Base-by-base conservation (phyloP, 129 eudicot genomes). In the Centaurea solstitialis region DNA sequence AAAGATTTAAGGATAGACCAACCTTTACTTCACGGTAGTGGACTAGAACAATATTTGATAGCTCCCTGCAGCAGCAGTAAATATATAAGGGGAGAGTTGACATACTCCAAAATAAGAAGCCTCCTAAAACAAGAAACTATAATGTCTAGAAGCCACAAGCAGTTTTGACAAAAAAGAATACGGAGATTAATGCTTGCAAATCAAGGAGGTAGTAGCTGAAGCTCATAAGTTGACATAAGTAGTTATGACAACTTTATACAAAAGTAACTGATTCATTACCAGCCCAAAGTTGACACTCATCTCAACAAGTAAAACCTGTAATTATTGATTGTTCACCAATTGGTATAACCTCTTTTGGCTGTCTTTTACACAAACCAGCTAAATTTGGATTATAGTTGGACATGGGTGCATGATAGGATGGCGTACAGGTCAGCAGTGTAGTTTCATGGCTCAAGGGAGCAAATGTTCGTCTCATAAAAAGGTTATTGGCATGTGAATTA, bases 21-120 rank as follows among this genome's bases (percentile, higher is more conserved):
- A 95, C 99, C 99, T 92, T 92, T 40, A 95, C 99, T 87, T 92
- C 97, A 83, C 93, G 96, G 90, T 95, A 95, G 85, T 95, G 99
- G 79, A 95, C 99, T 70, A 95, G 91, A 68, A 95, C 99, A 66
- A 95, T 95, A 85, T 95, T 87, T 62, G 96, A 89, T 24, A 85
- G 88, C 82, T 89, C 99, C 94, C 99, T 95, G 97, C 81, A 87
- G 68, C 68, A 88, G 33, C 57, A 74, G 75, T 81, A 67, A 77
- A 79, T 40, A n/a, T 77, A 68, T 72, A 75, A 81, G 79, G 5
- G 80, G 79, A 39, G 21, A 37, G 37, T 38, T 47, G 72, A 68
- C 24, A 74, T 68, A 80, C 18, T 39, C 35, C 39, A 73, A 70
- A 68, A 37, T 4, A 77, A 17, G 5, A 61, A 57, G 53, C 45